Evolutionary conservation across 1,139 yeast genomes (phyloP), one percentile per base, ranked within the genome.

Genomic region (Geotrichum carabidarum): DNA sequence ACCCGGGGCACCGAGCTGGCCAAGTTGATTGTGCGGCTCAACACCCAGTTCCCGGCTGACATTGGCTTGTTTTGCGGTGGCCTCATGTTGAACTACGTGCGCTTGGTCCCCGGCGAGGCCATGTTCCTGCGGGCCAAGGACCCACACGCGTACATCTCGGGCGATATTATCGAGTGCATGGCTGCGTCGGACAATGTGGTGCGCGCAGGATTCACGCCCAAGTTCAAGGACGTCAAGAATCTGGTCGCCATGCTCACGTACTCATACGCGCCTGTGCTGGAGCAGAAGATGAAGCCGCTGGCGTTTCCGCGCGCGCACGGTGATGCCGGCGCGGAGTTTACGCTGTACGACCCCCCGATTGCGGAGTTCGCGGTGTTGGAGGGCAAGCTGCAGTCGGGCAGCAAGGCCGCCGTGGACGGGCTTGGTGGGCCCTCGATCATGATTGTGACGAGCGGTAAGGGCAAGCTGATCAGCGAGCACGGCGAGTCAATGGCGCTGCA

Each of bases 131-230:
- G 88, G 69, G 99, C 99, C 50, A 89, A 90, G 74, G 98, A 90
- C 70, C 98, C 98, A 30, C 99, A 93, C 71, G 99, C 99, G 37
- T 93, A 94, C 74, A 93, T 93, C 61, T 80, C 85, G 54, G 99
- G 99, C 62, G 98, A 93, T 70, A 93, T 93, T 63, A 91, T 93
- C 66, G 99, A 93, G 74, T 94, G 99, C 76, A 93, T 93, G 99
- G 99, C 99, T 50, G 97, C 98, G 11, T 85, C 95, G 42, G 99
- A 93, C 71, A 93, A 93, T 67, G 99, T 93, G 57, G 97, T 93
- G 48, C 83, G 99, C 72, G 96, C 98, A 7, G 99, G 99, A 8
- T 93, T 93, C 76, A 93, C 99, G 12, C 99, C 99, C 57, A 93
- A 94, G 73, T 93, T 91, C 76, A 93, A 91, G 74, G 99, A 94